Percentiles rank a stretch among this genome's conserved stretches.
phyloP scores from a whole-genome alignment of 2,329 filamentous ascomycete genomes.

The Colletotrichum tofieldiae region DNA sequence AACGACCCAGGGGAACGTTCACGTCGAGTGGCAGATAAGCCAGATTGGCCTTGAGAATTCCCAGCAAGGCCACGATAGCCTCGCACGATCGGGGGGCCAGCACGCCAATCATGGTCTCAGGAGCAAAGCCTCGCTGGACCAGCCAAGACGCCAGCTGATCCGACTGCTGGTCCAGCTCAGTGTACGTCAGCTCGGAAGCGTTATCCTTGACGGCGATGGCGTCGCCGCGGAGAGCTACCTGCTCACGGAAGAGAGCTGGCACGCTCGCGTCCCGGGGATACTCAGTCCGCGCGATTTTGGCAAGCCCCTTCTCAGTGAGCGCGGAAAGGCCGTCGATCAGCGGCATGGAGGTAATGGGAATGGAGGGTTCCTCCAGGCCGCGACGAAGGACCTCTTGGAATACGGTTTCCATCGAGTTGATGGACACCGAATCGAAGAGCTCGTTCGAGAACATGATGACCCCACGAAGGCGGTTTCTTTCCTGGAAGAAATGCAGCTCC shows the following conservation, averaged over 20 bases:
- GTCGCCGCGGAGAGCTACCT: slow-evolving; percentile 37
- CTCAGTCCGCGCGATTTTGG: slow-evolving; percentile 8
- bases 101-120: slow-evolving; percentile 45
- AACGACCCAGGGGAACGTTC: slow-evolving; percentile 31
- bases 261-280: slow-evolving; percentile 45
- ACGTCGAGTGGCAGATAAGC: slow-evolving; percentile 45
- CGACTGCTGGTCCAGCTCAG: slow-evolving; percentile 45
- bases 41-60: slow-evolving; percentile 43
- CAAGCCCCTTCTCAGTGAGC: slow-evolving; percentile 39
- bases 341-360: not conserved
- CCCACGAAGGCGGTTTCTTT: slow-evolving; percentile 35
- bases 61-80: slow-evolving; percentile 39
- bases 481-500: slow-evolving; percentile 46
- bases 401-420: slow-evolving; percentile 45
- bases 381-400: slow-evolving; percentile 8
- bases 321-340: not conserved
- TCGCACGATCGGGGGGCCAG: slow-evolving; percentile 45
- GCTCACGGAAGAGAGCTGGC: slow-evolving; percentile 45
- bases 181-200: slow-evolving; percentile 42
- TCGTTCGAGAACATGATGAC: slow-evolving; percentile 42
- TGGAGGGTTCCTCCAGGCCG: not conserved
- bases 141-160: slow-evolving; percentile 45
- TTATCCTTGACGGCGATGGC: slow-evolving; percentile 45
- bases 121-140: not conserved
- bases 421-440: slow-evolving; percentile 15